These are phyloP conservation scores for Arthrobotrys pseudoclavata DNA, from an alignment of 2,329 filamentous ascomycete species.

Conservation along the genomic window DNA sequence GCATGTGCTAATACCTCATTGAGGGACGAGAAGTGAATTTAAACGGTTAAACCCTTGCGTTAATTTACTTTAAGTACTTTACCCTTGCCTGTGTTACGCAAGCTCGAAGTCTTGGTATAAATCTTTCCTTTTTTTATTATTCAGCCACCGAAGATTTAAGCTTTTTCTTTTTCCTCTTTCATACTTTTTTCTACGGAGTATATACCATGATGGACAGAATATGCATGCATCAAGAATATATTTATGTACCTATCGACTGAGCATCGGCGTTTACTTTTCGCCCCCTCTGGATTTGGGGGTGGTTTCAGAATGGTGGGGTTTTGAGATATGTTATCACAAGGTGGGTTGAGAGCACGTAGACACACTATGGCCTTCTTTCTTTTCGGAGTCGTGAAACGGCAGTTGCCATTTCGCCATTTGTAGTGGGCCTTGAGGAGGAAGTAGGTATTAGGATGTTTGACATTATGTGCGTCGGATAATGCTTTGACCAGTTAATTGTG, in stretches of 20 bases:
- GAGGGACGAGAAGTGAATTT: slow-evolving; percentile 10
- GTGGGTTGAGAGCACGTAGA: slow-evolving; percentile 4
- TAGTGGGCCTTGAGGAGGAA: not conserved
- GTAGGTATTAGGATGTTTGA: not conserved
- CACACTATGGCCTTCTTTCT: not conserved
- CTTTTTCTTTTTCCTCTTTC: not conserved
- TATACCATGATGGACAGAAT: too few species aligned
- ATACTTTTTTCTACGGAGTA: not conserved
- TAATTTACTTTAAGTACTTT: slow-evolving; percentile 17
- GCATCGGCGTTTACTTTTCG: not conserved
- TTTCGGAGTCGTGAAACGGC: slow-evolving; percentile 2
- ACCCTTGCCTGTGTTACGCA: slow-evolving; percentile 29
- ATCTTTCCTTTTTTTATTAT: not conserved
- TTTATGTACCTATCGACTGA: not conserved
- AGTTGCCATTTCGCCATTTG: not conserved
- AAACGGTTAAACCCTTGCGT: slow-evolving; percentile 3
- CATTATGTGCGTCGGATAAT: not conserved
- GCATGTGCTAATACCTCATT: not conserved
- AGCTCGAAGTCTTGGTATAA: slow-evolving; percentile 14
- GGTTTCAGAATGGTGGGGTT: slow-evolving; percentile 18
- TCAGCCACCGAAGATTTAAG: slow-evolving; percentile 21
- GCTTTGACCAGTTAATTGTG: not conserved
- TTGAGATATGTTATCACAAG: slow-evolving; percentile 7
- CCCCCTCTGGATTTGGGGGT: not conserved
- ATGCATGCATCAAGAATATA: not conserved